Conservation (phyloP, 2,329 filamentous ascomycete species). For the Venturia pyrina region DNA sequence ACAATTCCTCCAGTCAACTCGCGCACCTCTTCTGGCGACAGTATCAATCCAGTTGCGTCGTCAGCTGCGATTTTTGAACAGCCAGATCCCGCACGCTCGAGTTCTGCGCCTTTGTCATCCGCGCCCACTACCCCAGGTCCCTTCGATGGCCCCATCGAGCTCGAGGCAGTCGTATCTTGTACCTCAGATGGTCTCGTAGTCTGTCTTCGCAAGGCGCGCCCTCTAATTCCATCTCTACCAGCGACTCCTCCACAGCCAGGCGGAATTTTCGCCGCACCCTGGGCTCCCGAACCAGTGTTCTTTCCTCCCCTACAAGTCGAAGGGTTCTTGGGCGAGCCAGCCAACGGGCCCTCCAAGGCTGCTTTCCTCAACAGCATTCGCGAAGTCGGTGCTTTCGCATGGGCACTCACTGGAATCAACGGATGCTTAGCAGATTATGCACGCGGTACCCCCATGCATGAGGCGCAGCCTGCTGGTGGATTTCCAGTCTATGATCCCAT, state of each 20-base stretch:
- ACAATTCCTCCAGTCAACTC: slow-evolving; percentile 10
- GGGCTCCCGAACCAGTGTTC: slow-evolving; percentile 58
- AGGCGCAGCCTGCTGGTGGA: slow-evolving; percentile 51
- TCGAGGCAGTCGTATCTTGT: slow-evolving; percentile 86
- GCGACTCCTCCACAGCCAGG: slow-evolving; percentile 37
- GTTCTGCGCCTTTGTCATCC: background rate
- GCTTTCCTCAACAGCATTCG: slow-evolving; percentile 71
- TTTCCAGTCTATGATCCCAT: slow-evolving; percentile 46
- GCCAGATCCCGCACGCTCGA: background rate
- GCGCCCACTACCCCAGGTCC: slow-evolving; percentile 4
- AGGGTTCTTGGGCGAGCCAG: slow-evolving; percentile 17
- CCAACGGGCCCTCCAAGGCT: slow-evolving; percentile 45
- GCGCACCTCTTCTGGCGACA: slow-evolving; percentile 37
- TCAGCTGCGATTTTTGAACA: background rate
- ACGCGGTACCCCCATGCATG: slow-evolving; percentile 51
- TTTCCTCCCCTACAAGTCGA: slow-evolving; percentile 25
- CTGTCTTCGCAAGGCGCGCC: slow-evolving; percentile 63
- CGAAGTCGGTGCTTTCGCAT: slow-evolving; percentile 80
- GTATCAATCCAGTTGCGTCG: slow-evolving; percentile 26
- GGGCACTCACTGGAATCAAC: slow-evolving; percentile 73
- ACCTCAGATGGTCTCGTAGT: slow-evolving; percentile 82
- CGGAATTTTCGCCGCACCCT: slow-evolving; percentile 70
- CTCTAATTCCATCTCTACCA: slow-evolving; percentile 51
- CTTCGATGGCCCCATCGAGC: slow-evolving; percentile 46
- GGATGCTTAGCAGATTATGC: slow-evolving; percentile 58